These are phyloP conservation scores for Penicillium olsonii DNA, from an alignment of 2,329 filamentous ascomycete species.

Conservation along the genomic window DNA sequence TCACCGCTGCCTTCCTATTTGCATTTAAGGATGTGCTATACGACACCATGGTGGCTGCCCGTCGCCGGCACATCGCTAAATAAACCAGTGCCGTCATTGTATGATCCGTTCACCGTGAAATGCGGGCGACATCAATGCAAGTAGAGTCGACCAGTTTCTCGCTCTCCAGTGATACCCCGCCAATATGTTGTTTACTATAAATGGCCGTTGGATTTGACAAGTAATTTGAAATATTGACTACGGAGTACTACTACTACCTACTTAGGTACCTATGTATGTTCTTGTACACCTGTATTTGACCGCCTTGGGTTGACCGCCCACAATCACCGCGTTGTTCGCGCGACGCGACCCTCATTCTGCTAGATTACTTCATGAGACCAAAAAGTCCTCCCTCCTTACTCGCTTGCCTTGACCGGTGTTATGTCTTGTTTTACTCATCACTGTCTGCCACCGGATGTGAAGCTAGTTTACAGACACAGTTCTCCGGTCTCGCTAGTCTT, in stretches of 20 bases:
- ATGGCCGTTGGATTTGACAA: too few relatives aligned
- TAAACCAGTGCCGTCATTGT: constrained; percentile 18
- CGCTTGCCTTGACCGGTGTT: background rate
- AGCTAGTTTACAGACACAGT: too few relatives aligned
- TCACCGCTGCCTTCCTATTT: constrained; percentile 94
- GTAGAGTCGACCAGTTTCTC: background rate
- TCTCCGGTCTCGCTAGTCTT: background rate
- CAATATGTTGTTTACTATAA: constrained; percentile 4
- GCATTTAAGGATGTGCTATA: constrained; percentile 98
- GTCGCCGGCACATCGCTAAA: constrained; percentile 35
- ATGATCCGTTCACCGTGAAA: background rate
- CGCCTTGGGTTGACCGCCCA: constrained; percentile 1
- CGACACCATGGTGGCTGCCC: constrained; percentile 51
- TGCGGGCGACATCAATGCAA: background rate
- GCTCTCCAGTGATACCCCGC: background rate
- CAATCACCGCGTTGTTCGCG: constrained; percentile 5
- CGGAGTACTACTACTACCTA: too few relatives aligned
- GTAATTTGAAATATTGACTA: too few relatives aligned
- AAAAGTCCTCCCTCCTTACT: background rate
- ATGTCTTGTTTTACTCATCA: background rate
- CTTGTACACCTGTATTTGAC: background rate
- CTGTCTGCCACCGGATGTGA: background rate
- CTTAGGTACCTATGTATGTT: too few relatives aligned
- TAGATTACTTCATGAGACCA: too few relatives aligned
- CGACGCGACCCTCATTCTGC: constrained; percentile 10